These are phyloP conservation scores for Sugiyamaella japonica DNA, from an alignment of 1,139 yeast genomes.

Conservation along the genomic window DNA sequence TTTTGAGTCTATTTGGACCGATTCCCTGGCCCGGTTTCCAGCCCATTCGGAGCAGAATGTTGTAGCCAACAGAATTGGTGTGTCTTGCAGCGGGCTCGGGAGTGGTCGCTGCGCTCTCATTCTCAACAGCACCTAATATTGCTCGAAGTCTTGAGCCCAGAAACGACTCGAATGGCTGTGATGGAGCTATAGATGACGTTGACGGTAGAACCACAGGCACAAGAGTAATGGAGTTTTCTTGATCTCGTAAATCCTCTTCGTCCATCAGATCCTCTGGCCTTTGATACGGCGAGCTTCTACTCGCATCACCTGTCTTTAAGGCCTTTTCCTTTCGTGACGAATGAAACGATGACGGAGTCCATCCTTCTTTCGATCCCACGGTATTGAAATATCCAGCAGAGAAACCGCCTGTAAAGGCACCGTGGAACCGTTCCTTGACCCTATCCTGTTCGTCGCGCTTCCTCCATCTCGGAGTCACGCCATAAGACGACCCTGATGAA, in stretches of 20 bases:
- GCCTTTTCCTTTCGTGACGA: conserved; percentile 31
- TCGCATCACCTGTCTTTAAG: conserved; percentile 16
- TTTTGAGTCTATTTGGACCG: conserved; percentile 25
- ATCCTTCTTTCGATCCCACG: conserved; percentile 41
- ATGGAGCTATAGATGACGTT: neutral
- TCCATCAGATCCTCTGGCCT: conserved; percentile 39
- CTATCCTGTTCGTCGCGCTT: conserved; percentile 21
- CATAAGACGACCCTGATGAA: conserved; percentile 7
- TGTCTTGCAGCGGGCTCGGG: neutral
- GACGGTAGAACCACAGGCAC: conserved; percentile 18
- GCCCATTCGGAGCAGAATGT: conserved; percentile 31
- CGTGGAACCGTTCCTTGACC: conserved; percentile 35
- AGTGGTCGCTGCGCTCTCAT: neutral
- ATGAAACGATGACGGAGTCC: conserved; percentile 36
- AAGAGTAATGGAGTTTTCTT: conserved; percentile 24
- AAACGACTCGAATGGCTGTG: conserved; percentile 5
- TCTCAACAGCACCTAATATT: neutral
- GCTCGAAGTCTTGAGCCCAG: conserved; percentile 10
- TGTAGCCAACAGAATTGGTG: conserved; percentile 21
- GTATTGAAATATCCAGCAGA: conserved; percentile 41
- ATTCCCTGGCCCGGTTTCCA: conserved; percentile 37
- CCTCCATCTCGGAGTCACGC: conserved; percentile 20
- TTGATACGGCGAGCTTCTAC: neutral
- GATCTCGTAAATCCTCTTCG: conserved; percentile 38
- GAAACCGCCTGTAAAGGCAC: conserved; percentile 42